phyloP scores from a whole-genome alignment of 2,329 filamentous ascomycete species.

The Mollisiaceae sp. region DNA sequence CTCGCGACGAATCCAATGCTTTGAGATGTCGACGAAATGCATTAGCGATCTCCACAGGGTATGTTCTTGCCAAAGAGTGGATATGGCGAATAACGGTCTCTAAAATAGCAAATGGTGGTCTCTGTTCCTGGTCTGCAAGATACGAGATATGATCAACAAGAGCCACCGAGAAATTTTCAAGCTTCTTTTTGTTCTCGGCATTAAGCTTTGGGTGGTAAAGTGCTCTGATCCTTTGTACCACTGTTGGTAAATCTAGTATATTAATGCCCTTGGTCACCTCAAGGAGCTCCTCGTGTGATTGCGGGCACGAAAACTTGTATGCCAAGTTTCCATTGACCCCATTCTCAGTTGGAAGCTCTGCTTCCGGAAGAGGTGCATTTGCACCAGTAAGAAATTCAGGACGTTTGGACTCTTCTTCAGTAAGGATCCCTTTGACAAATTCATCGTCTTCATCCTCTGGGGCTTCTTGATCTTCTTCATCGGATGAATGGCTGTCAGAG shows the following conservation, averaged over 20 bases:
- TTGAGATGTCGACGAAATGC: slow-evolving; percentile 77
- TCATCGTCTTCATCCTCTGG: slow-evolving; percentile 65
- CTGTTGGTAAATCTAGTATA: slow-evolving; percentile 70
- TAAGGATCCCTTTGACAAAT: slow-evolving; percentile 72
- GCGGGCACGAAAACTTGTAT: slow-evolving; percentile 86
- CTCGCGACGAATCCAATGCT: slow-evolving; percentile 55
- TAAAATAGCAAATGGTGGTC: slow-evolving; percentile 68
- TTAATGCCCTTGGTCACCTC: slow-evolving; percentile 66
- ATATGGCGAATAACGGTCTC: slow-evolving; percentile 87
- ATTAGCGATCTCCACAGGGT: slow-evolving; percentile 76
- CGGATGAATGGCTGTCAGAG: slow-evolving; percentile 47
- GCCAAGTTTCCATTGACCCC: slow-evolving; percentile 63
- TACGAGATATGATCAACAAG: slow-evolving; percentile 67
- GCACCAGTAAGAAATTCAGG: slow-evolving; percentile 54
- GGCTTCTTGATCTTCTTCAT: slow-evolving; percentile 47
- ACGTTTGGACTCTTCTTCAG: slow-evolving; percentile 60
- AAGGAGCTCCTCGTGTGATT: slow-evolving; percentile 76
- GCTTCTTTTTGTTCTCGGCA: slow-evolving; percentile 82
- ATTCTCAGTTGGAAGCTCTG: slow-evolving; percentile 45
- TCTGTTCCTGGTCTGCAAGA: slow-evolving; percentile 48
- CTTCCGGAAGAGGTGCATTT: slow-evolving; percentile 50
- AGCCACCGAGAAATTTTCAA: slow-evolving; percentile 68
- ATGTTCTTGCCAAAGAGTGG: slow-evolving; percentile 89
- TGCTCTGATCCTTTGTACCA: slow-evolving; percentile 88
- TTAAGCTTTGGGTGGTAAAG: slow-evolving; percentile 90